phyloP scores from a whole-genome alignment of 1,284 basidiomycete genomes.

The Puccinia polysora region DNA sequence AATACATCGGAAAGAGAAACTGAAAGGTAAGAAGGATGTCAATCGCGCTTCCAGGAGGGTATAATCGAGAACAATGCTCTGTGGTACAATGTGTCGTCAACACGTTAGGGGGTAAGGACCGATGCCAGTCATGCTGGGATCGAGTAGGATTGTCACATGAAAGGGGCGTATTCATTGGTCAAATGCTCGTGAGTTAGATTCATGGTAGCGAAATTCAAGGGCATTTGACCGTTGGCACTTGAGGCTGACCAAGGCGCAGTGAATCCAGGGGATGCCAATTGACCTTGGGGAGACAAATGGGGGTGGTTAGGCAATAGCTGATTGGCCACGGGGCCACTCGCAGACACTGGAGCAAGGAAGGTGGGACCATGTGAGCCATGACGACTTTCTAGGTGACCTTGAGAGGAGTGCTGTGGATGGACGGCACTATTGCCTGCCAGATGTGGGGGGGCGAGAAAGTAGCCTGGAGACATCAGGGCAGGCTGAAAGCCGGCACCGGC shows the following conservation, averaged over 20 bases:
- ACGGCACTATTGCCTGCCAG: constrained; percentile 2
- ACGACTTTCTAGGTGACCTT: constrained; percentile 11
- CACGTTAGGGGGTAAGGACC: neutral
- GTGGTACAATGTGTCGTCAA: constrained; percentile 12
- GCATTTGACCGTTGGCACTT: constrained; percentile 5
- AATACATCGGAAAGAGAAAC: neutral
- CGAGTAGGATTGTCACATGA: constrained; percentile 5
- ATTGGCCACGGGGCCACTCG: neutral
- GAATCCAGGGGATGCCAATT: constrained; percentile 17
- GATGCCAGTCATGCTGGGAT: neutral
- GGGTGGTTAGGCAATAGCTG: constrained; percentile 13
- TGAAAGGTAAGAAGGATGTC: neutral
- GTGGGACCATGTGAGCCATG: constrained; percentile 17
- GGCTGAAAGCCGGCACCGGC: constrained; percentile 30
- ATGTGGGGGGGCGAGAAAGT: constrained; percentile 27
- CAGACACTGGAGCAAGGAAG: neutral
- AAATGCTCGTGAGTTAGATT: constrained; percentile 15
- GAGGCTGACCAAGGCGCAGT: constrained; percentile 21
- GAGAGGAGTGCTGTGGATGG: constrained; percentile 3
- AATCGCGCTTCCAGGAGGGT: constrained; percentile 17
- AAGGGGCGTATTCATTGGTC: constrained; percentile 18
- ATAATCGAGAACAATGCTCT: constrained; percentile 15
- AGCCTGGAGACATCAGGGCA: constrained; percentile 18
- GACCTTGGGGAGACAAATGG: neutral
- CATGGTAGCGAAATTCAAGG: constrained; percentile 24